A percentile compares a stretch with the other conserved stretches of the same genome.
These are phyloP conservation scores for Hura crepitans DNA, from an alignment of 441 rosid species.

Conservation along the genomic window DNA sequence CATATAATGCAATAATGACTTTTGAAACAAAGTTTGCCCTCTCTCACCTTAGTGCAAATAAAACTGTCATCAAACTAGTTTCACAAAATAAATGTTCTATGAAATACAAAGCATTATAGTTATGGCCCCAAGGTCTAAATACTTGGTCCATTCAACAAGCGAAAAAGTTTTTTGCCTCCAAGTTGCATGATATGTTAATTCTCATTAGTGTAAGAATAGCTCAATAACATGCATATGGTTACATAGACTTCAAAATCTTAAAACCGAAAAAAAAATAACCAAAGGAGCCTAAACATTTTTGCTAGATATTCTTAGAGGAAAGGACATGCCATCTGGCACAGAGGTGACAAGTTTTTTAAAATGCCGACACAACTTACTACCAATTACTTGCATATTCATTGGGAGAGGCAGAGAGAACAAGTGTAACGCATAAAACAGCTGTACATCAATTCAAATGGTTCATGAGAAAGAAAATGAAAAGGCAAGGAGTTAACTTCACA, in stretches of 20 bases:
- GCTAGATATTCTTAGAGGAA: neutral
- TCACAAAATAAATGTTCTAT: neutral
- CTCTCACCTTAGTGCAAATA: conserved; percentile 4
- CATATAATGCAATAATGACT: neutral
- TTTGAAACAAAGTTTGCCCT: neutral
- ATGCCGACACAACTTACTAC: neutral
- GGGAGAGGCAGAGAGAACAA: neutral
- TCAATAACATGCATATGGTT: neutral
- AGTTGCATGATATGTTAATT: conserved; percentile 1
- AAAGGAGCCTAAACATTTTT: conserved; percentile 3
- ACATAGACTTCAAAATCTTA: neutral
- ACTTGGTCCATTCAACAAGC: neutral
- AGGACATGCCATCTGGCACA: neutral
- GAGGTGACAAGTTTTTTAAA: neutral
- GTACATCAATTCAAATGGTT: neutral
- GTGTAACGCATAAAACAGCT: neutral
- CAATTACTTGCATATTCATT: neutral
- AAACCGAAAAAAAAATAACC: conserved; percentile 2
- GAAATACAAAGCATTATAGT: neutral
- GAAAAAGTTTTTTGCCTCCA: neutral
- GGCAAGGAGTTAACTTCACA: conserved; percentile 20
- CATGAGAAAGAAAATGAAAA: neutral
- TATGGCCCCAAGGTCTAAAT: neutral
- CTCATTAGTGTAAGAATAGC: conserved; percentile 3
- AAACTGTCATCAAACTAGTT: neutral